Conservation (phyloP, 345 rosid species). For the Eucalyptus sideroxylon region DNA sequence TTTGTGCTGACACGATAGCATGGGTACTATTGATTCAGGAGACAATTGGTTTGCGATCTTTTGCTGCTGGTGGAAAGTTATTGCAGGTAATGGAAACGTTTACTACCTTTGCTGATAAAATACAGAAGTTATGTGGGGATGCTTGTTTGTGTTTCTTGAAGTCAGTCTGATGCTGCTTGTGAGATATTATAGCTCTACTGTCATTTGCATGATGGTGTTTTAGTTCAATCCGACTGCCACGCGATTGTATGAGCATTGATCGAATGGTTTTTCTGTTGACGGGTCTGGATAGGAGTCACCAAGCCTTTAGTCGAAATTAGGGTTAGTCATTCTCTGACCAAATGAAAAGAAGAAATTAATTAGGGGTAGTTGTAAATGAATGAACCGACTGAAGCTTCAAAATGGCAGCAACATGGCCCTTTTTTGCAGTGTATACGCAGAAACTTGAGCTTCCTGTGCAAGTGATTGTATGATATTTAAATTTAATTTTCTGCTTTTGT, state of each 20-base stretch:
- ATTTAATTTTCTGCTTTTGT: background rate
- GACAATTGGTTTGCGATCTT: conserved; percentile 92
- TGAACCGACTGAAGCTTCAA: background rate
- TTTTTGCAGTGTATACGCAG: background rate
- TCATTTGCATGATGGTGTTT: background rate
- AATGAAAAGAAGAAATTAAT: background rate
- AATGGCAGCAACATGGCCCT: too few species aligned
- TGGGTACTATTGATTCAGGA: conserved; percentile 31
- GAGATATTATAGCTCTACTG: background rate
- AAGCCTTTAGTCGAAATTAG: background rate
- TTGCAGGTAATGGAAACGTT: conserved; percentile 53
- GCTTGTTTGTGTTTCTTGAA: background rate
- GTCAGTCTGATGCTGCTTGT: background rate
- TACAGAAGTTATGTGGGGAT: background rate
- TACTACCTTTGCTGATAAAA: background rate
- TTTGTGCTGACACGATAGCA: background rate
- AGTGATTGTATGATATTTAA: background rate
- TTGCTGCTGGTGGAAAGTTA: conserved; percentile 99
- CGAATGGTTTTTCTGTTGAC: background rate
- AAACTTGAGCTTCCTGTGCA: background rate
- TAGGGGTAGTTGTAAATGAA: background rate
- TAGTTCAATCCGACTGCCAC: background rate
- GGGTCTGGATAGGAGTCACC: background rate
- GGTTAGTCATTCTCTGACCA: background rate
- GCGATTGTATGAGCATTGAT: background rate